Evolutionary conservation across 768 basidiomycete genomes (phyloP).

Genomic region (Trametes elegans): DNA sequence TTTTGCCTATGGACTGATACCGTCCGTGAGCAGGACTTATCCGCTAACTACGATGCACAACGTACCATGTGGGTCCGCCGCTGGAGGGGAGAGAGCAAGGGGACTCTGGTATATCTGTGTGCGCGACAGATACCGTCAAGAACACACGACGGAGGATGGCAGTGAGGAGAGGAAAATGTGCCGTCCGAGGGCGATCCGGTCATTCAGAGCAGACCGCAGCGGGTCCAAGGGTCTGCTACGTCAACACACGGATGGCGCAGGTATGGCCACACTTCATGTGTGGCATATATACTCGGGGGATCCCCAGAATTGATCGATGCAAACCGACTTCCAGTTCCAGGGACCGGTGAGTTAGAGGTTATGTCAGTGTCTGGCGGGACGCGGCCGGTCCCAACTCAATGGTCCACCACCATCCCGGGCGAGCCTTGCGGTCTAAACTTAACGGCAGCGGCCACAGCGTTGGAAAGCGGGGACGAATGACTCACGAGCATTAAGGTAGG

Average conservation of each 20-base stretch:
- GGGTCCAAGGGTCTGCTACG: slow-evolving; percentile 8
- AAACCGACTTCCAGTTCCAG: slow-evolving; percentile 15
- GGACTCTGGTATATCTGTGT: neutral
- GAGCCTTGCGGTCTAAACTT: slow-evolving; percentile 20
- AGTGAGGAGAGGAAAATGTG: neutral
- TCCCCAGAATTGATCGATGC: slow-evolving; percentile 15
- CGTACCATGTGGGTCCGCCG: neutral
- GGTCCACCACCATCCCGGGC: slow-evolving; percentile 10
- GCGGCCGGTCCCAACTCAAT: slow-evolving; percentile 17
- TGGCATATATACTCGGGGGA: slow-evolving; percentile 17
- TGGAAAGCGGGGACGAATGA: slow-evolving; percentile 21
- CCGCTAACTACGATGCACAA: neutral
- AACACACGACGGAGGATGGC: neutral
- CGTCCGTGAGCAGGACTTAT: neutral
- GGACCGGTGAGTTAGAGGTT: slow-evolving; percentile 16
- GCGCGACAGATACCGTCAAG: neutral
- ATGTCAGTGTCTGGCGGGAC: slow-evolving; percentile 14
- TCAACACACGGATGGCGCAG: slow-evolving; percentile 15
- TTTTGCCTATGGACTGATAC: neutral
- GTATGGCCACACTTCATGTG: slow-evolving; percentile 11
- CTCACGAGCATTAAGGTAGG: slow-evolving; percentile 28
- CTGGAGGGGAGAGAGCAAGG: neutral
- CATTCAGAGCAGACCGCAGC: slow-evolving; percentile 2
- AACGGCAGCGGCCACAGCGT: slow-evolving; percentile 10
- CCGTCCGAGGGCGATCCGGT: neutral